These are phyloP conservation scores for Stagonosporopsis chrysanthemi DNA, from an alignment of 2,329 filamentous ascomycete species.

Conservation along the genomic window DNA sequence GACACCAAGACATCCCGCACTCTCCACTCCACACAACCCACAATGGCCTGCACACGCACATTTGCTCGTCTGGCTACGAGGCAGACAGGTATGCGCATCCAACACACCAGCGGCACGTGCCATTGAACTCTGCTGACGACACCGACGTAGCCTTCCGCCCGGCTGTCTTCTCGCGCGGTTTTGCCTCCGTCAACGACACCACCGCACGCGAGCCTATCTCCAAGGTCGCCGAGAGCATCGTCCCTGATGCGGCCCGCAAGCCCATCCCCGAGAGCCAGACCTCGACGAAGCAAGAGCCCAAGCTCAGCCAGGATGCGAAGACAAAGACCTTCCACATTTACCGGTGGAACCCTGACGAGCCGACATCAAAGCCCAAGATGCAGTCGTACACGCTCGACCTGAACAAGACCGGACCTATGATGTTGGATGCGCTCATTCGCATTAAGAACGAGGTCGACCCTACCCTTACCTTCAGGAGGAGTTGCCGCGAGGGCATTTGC, in stretches of 20 bases:
- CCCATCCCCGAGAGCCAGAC: constrained; percentile 61
- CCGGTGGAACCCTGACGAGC: constrained; percentile 96
- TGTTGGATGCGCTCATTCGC: constrained; percentile 92
- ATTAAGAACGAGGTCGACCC: constrained; percentile 99
- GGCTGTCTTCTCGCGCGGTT: constrained; percentile 48
- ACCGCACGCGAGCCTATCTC: constrained; percentile 44
- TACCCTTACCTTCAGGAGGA: constrained; percentile 92
- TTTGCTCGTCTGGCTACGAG: constrained; percentile 48
- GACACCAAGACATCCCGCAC: constrained; percentile 32
- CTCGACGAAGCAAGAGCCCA: constrained; percentile 68
- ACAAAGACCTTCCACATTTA: constrained; percentile 99
- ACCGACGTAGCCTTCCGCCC: constrained; percentile 42
- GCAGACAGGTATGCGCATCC: constrained; percentile 44
- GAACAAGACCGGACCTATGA: constrained; percentile 99
- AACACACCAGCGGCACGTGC: constrained; percentile 7
- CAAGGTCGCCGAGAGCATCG: constrained; percentile 41
- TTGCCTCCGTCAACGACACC: constrained; percentile 49
- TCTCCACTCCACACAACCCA: constrained; percentile 37
- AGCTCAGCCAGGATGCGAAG: constrained; percentile 62
- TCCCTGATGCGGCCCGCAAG: constrained; percentile 34
- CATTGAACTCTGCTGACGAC: constrained; percentile 39
- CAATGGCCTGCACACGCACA: constrained; percentile 50
- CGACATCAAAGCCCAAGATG: constrained; percentile 92
- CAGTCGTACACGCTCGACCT: constrained; percentile 93
- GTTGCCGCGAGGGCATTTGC: constrained; percentile 97